A percentile compares a stretch with the other conserved stretches of the same genome.
Evolutionary conservation across 1,284 basidiomycete genomes (phyloP).

Genomic region (Flammula alnicola): DNA sequence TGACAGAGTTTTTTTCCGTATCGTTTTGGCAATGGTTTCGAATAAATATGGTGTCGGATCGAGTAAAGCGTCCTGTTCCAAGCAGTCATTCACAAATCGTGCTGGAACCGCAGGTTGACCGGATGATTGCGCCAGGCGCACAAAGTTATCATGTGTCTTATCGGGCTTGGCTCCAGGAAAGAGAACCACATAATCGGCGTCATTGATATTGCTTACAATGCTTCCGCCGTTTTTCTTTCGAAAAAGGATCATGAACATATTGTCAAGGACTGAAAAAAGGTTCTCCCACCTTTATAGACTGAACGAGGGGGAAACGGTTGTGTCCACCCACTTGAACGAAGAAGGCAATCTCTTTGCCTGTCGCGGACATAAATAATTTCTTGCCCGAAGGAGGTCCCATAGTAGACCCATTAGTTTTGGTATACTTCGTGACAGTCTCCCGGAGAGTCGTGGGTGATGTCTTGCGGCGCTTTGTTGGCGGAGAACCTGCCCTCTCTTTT

Average conservation of each 20-base stretch:
- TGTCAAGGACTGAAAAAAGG: neutral
- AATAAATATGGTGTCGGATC: slow-evolving; percentile 42
- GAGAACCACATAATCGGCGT: slow-evolving; percentile 64
- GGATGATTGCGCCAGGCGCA: slow-evolving; percentile 40
- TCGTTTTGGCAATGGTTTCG: slow-evolving; percentile 24
- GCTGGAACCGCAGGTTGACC: slow-evolving; percentile 50
- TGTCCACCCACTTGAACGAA: slow-evolving; percentile 62
- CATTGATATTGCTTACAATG: slow-evolving; percentile 51
- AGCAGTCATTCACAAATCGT: slow-evolving; percentile 59
- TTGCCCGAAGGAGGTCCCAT: slow-evolving; percentile 2
- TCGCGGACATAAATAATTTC: slow-evolving; percentile 33
- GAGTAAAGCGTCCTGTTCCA: slow-evolving; percentile 48
- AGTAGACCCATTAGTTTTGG: slow-evolving; percentile 4
- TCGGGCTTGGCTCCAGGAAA: slow-evolving; percentile 40
- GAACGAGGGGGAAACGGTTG: slow-evolving; percentile 49
- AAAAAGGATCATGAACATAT: slow-evolving; percentile 6
- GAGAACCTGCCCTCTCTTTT: slow-evolving; percentile 20
- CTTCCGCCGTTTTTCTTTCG: slow-evolving; percentile 64
- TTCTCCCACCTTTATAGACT: slow-evolving; percentile 59
- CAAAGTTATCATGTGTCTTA: slow-evolving; percentile 51
- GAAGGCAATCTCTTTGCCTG: slow-evolving; percentile 49
- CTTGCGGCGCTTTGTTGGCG: slow-evolving; percentile 23
- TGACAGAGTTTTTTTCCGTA: slow-evolving; percentile 16
- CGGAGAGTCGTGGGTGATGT: slow-evolving; percentile 12
- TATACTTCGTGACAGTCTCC: slow-evolving; percentile 2